A percentile compares a stretch with the other conserved stretches of the same genome.
These are phyloP conservation scores for Bruguiera gymnorhiza DNA, from an alignment of 345 rosid species.

Conservation along the genomic window DNA sequence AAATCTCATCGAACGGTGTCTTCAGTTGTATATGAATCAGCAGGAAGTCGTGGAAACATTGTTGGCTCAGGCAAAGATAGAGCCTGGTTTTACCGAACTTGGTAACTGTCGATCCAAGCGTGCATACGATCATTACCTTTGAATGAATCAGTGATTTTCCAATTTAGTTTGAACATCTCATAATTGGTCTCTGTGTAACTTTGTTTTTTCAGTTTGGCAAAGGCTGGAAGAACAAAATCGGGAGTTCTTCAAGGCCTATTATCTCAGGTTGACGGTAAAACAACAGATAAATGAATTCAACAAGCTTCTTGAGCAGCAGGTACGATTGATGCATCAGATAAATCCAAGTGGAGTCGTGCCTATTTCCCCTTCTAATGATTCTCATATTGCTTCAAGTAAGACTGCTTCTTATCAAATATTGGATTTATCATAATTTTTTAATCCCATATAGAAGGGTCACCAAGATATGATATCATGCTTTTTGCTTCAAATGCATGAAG, in stretches of 20 bases:
- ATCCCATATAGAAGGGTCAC: too few relatives aligned
- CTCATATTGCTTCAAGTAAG: slow-evolving; percentile 73
- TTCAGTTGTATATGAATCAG: slow-evolving; percentile 36
- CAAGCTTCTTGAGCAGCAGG: slow-evolving; percentile 92
- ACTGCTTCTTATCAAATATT: slow-evolving; percentile 3
- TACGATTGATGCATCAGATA: slow-evolving; percentile 71
- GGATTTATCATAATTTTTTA: not conserved
- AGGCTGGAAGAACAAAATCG: slow-evolving; percentile 97
- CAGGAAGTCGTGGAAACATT: slow-evolving; percentile 32
- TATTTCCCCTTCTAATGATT: slow-evolving; percentile 68
- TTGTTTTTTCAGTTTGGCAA: slow-evolving; percentile 79
- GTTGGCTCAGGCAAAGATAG: slow-evolving; percentile 35
- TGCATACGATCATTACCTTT: not conserved
- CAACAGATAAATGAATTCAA: slow-evolving; percentile 90
- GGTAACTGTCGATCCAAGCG: slow-evolving; percentile 12
- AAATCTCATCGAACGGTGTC: slow-evolving; percentile 39
- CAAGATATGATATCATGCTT: too few relatives aligned
- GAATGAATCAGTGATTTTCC: not conserved
- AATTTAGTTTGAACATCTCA: not conserved
- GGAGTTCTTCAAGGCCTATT: slow-evolving; percentile 89
- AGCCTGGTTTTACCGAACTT: slow-evolving; percentile 38
- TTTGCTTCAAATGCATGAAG: too few relatives aligned
- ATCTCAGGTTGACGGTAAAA: slow-evolving; percentile 83
- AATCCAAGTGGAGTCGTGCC: slow-evolving; percentile 55
- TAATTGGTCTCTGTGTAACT: not conserved